Conservation (phyloP, 75 land plant genomes). For the Chamaecyparis obtusa region DNA sequence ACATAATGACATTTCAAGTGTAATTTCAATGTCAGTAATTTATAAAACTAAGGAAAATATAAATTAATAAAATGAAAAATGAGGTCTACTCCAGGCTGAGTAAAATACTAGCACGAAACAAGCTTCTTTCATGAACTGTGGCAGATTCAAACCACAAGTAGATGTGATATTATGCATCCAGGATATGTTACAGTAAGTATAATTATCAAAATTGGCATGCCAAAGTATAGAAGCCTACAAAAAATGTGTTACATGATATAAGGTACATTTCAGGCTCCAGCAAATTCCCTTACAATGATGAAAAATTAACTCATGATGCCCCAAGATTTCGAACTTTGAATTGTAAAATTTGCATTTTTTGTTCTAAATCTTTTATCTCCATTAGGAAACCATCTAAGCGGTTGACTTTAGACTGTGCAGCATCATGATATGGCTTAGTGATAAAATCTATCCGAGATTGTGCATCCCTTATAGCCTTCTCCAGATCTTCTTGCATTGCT, state of each 20-base stretch:
- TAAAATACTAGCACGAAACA: neutral
- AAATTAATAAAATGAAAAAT: neutral
- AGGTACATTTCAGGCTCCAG: neutral
- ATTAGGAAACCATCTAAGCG: constrained; percentile 32
- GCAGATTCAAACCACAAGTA: neutral
- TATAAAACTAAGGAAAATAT: neutral
- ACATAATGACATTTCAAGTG: neutral
- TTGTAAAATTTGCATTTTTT: constrained; percentile 40
- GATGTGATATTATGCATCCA: neutral
- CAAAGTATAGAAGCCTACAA: neutral
- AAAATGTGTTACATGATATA: neutral
- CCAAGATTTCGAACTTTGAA: constrained; percentile 76
- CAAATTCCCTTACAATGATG: neutral
- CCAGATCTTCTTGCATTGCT: constrained; percentile 73
- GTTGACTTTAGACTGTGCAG: constrained; percentile 44
- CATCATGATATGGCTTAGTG: constrained; percentile 58
- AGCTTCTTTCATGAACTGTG: neutral
- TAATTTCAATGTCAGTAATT: neutral
- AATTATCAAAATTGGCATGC: neutral
- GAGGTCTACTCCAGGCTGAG: neutral
- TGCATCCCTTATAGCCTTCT: constrained; percentile 32
- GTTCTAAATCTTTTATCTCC: constrained; percentile 39
- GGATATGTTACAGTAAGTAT: neutral
- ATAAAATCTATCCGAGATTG: constrained; percentile 38
- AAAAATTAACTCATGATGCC: constrained; percentile 26